Evolutionary conservation across 768 basidiomycete species (phyloP), one percentile per base, ranked within the genome.

Genomic region (Pleurotus pulmonarius): DNA sequence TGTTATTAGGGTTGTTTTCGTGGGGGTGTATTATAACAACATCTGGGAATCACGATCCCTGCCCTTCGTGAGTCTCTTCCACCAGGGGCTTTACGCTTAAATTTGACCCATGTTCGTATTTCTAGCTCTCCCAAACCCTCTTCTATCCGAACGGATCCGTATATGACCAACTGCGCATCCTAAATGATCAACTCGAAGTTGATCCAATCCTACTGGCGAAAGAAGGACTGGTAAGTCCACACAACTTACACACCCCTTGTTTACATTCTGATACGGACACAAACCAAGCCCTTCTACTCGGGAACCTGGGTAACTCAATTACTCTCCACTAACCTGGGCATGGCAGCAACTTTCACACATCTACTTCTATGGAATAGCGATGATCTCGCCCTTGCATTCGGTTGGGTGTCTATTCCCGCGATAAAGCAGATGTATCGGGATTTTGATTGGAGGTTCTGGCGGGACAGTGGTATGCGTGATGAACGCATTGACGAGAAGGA

Each of bases 1-100:
- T 51, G 3, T 44, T 20, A 11, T 43, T 47, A 73, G 74, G 49
- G 67, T 79, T 49, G 77, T 75, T 5, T 75, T 83, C 59, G 61
- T 74, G 46, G 80, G 64, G 2, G 80, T 84, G 6, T 85, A 80
- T 63, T 84, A 82, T 61, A 73, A 72, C 22, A 78, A 84, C 57
- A 74, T 75, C 5, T 84, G 82, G 82, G 69, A 79, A 53, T 78
- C 77, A 44, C 70, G 66, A 61, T 61, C 44, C 49, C 67, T 68
- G 49, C 63, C 66, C 5, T 70, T 69, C 63, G 67, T 69, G 55
- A 48, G 65, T 59, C 7, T 47, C 3, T 45, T 3, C 5, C 13
- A 4, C 38, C 46, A 5, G 3, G 13, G 6, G 44, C 20, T 3
- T 7, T 58, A 66, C 68, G 70, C 65, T 18, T 65, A 46, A 39